Evolutionary conservation across 1,139 yeast species (phyloP).

Genomic region (Yamadazyma atmosphaerica): DNA sequence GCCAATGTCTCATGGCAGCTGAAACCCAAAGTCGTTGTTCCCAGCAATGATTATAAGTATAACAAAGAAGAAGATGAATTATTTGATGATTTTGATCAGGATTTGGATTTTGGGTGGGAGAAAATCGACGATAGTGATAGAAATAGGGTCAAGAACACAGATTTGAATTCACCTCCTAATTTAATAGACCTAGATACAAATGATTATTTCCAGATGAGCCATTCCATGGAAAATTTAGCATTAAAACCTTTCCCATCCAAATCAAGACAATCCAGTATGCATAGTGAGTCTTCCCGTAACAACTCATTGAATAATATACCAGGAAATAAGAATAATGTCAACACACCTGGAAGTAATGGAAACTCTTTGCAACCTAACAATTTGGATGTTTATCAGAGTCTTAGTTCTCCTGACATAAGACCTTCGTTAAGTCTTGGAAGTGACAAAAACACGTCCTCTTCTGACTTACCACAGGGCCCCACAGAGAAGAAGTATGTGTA

Average conservation of each 20-base stretch:
- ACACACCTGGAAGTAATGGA: not conserved
- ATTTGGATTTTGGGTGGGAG: conserved; percentile 31
- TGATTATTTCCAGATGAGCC: conserved; percentile 17
- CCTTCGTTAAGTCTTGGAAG: not conserved
- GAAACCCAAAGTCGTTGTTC: conserved; percentile 8
- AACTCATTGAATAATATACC: conserved; percentile 8
- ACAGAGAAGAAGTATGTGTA: conserved; percentile 32
- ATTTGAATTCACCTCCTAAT: conserved; percentile 15
- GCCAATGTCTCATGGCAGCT: conserved; percentile 44
- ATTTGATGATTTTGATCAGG: conserved; percentile 52
- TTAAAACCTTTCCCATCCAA: conserved; percentile 13
- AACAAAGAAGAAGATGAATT: conserved; percentile 21
- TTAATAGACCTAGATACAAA: conserved; percentile 37
- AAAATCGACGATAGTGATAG: conserved; percentile 18
- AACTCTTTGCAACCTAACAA: conserved; percentile 9
- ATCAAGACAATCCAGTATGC: conserved; percentile 12
- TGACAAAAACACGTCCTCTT: not conserved
- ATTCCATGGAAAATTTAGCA: conserved; percentile 23
- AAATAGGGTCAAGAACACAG: not conserved
- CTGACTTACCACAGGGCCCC: conserved; percentile 2
- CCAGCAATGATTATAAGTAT: conserved; percentile 1
- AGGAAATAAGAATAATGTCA: not conserved
- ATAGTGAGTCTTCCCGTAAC: conserved; percentile 11
- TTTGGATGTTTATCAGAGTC: conserved; percentile 10
- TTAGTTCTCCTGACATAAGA: conserved; percentile 11